A percentile compares a stretch with the other conserved stretches of the same genome.
Conservation (phyloP, 2,329 filamentous ascomycete species). For the Beauveria brongniartii region DNA sequence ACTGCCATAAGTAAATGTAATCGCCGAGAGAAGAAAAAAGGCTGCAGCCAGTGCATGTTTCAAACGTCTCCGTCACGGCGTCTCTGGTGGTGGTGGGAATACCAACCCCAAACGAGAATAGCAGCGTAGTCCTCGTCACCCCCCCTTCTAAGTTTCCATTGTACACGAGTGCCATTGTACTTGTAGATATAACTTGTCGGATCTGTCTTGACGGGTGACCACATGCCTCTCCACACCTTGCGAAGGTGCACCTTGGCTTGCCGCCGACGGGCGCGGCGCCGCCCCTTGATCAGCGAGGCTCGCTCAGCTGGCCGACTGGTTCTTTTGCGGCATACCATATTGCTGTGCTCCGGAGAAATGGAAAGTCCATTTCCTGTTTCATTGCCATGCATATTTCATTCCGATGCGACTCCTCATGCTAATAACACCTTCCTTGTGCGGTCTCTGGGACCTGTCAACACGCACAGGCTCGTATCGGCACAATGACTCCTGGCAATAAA, state of each 20-base stretch:
- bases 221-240: neutral
- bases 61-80: neutral
- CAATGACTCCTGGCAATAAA: no score
- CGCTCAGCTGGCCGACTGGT: neutral
- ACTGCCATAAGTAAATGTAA: no score
- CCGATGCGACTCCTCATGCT: neutral
- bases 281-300: neutral
- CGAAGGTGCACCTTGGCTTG: neutral
- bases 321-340: neutral
- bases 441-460: no score
- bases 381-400: neutral
- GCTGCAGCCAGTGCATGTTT: slow-evolving; percentile 6
- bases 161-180: neutral
- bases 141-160: neutral
- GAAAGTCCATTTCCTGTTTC: neutral
- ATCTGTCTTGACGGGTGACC: neutral
- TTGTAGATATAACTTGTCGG: neutral
- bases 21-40: neutral
- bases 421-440: neutral
- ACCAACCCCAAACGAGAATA: neutral
- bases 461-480: no score
- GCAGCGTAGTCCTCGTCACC: neutral
- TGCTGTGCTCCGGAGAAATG: neutral
- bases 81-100: neutral
- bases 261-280: neutral